These are phyloP conservation scores for Penstemon eatonii DNA, from an alignment of 257 asterid species.

Conservation along the genomic window DNA sequence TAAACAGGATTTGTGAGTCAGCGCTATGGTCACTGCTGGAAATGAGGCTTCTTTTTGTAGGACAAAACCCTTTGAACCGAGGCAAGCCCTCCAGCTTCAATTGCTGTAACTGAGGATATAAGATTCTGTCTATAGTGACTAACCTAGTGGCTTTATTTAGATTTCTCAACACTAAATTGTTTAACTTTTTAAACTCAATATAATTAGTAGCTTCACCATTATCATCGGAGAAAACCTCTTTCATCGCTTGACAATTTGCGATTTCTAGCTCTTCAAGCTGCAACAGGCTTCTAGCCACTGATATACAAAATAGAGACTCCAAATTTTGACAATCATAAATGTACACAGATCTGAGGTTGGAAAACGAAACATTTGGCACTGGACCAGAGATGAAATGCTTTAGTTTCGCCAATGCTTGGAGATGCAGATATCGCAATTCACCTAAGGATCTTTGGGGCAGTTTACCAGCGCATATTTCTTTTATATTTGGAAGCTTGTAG, in stretches of 20 bases:
- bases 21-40: neutral
- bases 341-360: constrained; percentile 24
- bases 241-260: constrained; percentile 27
- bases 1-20: constrained; percentile 14
- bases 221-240: constrained; percentile 25
- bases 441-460: constrained; percentile 26
- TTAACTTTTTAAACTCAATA: constrained; percentile 30
- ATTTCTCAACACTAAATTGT: constrained; percentile 19
- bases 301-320: constrained; percentile 22
- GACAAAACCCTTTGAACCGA: constrained; percentile 20
- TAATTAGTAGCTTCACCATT: neutral
- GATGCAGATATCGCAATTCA: constrained; percentile 24
- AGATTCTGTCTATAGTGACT: constrained; percentile 20
- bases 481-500: neutral
- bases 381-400: constrained; percentile 15
- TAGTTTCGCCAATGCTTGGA: constrained; percentile 14
- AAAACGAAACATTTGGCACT: constrained; percentile 14
- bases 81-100: constrained; percentile 20
- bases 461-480: constrained; percentile 23
- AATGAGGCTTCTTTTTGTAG: neutral
- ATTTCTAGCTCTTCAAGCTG: constrained; percentile 33
- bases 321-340: constrained; percentile 25
- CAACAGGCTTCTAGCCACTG: constrained; percentile 27
- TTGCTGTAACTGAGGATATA: constrained; percentile 24
- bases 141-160: constrained; percentile 26